Evolutionary conservation across 2,329 filamentous ascomycete species (phyloP), one percentile per base, ranked within the genome.

Genomic region (Pseudogymnoascus sp.): DNA sequence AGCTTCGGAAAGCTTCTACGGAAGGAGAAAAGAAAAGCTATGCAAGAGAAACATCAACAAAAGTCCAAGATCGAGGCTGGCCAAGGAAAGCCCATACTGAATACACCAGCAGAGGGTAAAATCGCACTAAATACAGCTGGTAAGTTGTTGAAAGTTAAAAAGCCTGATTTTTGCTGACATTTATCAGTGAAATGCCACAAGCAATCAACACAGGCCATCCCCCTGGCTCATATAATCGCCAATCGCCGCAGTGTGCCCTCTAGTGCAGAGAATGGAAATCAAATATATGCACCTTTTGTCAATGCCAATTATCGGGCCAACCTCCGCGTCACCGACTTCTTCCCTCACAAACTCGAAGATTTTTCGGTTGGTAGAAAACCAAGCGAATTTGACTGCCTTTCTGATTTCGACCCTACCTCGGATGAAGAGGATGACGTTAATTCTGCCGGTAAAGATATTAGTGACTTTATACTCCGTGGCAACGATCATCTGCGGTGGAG

Each of bases 271-370:
- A 39, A 70, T 1, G 76, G 75, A 35, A 55, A 66, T 12, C 63
- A 21, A 67, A 37, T 69, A 1, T 74, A 67, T 2, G 68, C 92
- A 0, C 89, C 91, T 0, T 95, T 95, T 67, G 78, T 84, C 60
- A 90, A 92, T 67, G 75, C 80, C 60, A 88, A 83, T 39, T 91
- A 91, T 69, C 82, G 83, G 52, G 76, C 83, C 19, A 77, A 80
- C 33, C 85, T 89, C 34, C 85, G 89, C n/a, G 85, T 95, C 1
- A 80, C 95, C 34, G 89, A 96, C 73, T 96, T 89, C 71, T 82
- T 80, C 61, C 92, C 92, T 0, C 73, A 77, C 2, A 77, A 78
- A 1, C 74, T 96, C 1, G 80, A 84, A 63, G 82, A 92, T 61
- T 96, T 96, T 70, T 77, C 87, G 2, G 72, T 71, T 28, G 76